phyloP scores from a whole-genome alignment of 805 yeast species.

The Wickerhamomyces chambardii region DNA sequence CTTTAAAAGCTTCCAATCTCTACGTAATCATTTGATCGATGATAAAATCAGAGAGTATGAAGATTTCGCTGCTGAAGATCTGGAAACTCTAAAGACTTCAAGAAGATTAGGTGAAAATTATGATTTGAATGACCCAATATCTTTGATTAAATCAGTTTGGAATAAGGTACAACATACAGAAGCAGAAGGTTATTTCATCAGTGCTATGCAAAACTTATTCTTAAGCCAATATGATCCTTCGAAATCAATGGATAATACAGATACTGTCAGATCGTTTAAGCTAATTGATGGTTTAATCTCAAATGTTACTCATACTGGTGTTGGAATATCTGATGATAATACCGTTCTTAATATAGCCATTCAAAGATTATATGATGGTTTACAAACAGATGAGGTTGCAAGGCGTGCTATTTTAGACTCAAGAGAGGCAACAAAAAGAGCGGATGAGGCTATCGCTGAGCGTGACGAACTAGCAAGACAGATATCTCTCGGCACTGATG shows the following conservation, averaged over 20 bases:
- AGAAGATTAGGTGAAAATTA: constrained; percentile 29
- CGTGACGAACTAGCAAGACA: constrained; percentile 56
- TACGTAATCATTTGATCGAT: constrained; percentile 49
- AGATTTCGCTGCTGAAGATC: constrained; percentile 47
- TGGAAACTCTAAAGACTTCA: constrained; percentile 29
- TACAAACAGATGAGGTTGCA: constrained; percentile 84
- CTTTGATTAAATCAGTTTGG: constrained; percentile 58
- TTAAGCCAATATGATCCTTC: constrained; percentile 25
- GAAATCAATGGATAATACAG: constrained; percentile 36
- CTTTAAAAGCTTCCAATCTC: constrained; percentile 38
- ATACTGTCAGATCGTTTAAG: constrained; percentile 44
- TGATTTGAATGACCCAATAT: constrained; percentile 50
- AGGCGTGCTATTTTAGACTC: constrained; percentile 56
- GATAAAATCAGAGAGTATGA: constrained; percentile 60
- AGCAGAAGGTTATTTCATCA: constrained; percentile 38
- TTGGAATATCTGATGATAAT: constrained; percentile 33
- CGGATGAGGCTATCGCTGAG: constrained; percentile 51
- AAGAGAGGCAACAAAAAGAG: constrained; percentile 38
- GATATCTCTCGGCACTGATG: constrained; percentile 69
- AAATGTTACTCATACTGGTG: constrained; percentile 44
- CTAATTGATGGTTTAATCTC: constrained; percentile 59
- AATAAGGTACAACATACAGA: constrained; percentile 41
- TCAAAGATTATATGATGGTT: constrained; percentile 57
- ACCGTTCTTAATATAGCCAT: constrained; percentile 72
- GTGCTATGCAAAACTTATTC: constrained; percentile 46